Conservation (phyloP, 1,284 basidiomycete genomes). For the Pulveroboletus sp. region DNA sequence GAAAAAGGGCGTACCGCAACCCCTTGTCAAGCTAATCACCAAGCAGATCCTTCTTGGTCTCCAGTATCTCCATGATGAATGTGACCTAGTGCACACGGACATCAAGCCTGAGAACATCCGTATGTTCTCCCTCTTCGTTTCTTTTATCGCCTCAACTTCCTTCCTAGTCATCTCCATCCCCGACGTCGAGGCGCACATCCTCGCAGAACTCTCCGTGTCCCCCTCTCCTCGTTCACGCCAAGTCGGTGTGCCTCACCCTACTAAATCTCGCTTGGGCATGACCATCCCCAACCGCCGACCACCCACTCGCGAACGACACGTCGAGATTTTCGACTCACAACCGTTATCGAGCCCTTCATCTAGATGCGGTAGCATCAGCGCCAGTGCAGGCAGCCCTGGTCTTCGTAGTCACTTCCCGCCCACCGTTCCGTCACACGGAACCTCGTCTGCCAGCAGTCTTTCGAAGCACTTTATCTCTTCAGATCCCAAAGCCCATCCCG, state of each 20-base stretch:
- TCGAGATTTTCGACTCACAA: conserved; percentile 78
- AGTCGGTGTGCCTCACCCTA: conserved; percentile 64
- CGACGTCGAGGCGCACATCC: conserved; percentile 70
- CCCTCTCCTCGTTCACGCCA: conserved; percentile 68
- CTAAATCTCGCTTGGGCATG: conserved; percentile 56
- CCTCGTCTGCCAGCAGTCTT: conserved; percentile 1
- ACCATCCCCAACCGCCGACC: conserved; percentile 55
- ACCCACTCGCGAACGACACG: conserved; percentile 53
- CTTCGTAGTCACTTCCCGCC: conserved; percentile 24
- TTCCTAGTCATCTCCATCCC: conserved; percentile 72
- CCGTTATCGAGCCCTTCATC: conserved; percentile 62
- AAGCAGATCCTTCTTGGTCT: conserved; percentile 86
- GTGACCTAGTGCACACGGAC: conserved; percentile 85
- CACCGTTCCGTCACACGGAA: conserved; percentile 5
- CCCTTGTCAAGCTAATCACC: conserved; percentile 81
- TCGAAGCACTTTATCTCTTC: conserved; percentile 5
- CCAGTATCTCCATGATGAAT: conserved; percentile 88
- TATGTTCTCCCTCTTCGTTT: conserved; percentile 24
- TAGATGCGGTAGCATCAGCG: conserved; percentile 45
- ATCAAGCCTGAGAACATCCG: conserved; percentile 94
- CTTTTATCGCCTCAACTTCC: conserved; percentile 13
- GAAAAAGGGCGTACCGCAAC: conserved; percentile 79
- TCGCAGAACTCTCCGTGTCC: conserved; percentile 62
- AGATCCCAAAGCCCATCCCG: conserved; percentile 22
- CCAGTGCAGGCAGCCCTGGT: conserved; percentile 40